These are phyloP conservation scores for Collariella sp. DNA, from an alignment of 495 filamentous ascomycete genomes.

Conservation along the genomic window DNA sequence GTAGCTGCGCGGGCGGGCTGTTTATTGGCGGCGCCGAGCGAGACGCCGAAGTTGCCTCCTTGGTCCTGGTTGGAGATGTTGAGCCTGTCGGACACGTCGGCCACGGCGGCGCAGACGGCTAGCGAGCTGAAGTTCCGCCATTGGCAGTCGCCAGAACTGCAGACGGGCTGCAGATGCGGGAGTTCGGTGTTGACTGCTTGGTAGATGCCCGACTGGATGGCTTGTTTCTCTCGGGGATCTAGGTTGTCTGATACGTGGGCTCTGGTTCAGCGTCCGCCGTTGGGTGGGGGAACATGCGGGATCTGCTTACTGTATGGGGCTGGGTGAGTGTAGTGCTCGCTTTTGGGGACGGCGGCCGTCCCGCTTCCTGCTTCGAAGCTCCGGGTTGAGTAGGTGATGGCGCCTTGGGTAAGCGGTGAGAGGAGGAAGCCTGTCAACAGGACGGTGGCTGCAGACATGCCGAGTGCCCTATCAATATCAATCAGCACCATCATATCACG, in stretches of 20 bases:
- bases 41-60: not conserved
- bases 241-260: slow-evolving; percentile 15
- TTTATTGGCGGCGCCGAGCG: not conserved
- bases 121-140: slow-evolving; percentile 38
- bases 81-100: slow-evolving; percentile 30
- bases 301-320: slow-evolving; percentile 11
- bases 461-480: slow-evolving; percentile 27
- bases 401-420: slow-evolving; percentile 40
- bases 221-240: slow-evolving; percentile 27
- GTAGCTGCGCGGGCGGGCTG: slow-evolving; percentile 8
- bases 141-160: slow-evolving; percentile 40
- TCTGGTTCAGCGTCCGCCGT: not conserved
- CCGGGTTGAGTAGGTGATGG: slow-evolving; percentile 29
- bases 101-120: slow-evolving; percentile 35
- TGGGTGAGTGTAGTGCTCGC: slow-evolving; percentile 19
- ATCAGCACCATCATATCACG: not conserved
- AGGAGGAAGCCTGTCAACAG: slow-evolving; percentile 34
- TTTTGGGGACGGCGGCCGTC: slow-evolving; percentile 11
- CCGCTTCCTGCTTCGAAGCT: slow-evolving; percentile 5
- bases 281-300: not conserved
- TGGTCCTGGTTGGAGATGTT: slow-evolving; percentile 9
- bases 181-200: slow-evolving; percentile 21
- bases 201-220: slow-evolving; percentile 36
- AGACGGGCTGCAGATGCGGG: slow-evolving; percentile 18
- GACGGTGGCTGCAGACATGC: slow-evolving; percentile 33